Evolutionary conservation across 352 stramenopile species (phyloP).

Genomic region (Phytopythium helicoides): DNA sequence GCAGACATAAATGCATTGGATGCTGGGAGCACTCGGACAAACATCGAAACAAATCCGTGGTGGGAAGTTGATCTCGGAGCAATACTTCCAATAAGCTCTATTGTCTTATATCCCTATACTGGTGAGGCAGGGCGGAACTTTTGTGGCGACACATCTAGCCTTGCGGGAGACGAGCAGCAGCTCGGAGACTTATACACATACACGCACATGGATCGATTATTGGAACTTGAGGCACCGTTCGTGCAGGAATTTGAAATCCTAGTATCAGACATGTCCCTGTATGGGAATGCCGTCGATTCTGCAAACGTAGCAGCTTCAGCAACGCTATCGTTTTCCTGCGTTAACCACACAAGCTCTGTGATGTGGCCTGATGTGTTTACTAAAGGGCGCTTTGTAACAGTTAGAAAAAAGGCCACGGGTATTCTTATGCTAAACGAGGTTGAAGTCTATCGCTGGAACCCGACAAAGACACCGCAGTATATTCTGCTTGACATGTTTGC

Average conservation of each 20-base stretch:
- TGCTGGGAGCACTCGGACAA: conserved; percentile 48
- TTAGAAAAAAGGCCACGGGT: conserved; percentile 26
- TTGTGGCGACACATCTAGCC: conserved; percentile 16
- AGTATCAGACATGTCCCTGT: conserved; percentile 28
- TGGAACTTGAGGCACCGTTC: conserved; percentile 50
- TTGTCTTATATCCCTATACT: conserved; percentile 54
- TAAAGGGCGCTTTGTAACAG: conserved; percentile 45
- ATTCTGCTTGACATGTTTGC: conserved; percentile 53
- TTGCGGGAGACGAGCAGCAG: conserved; percentile 22
- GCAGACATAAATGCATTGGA: conserved; percentile 7
- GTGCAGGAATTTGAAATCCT: conserved; percentile 48
- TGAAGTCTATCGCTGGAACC: conserved; percentile 60
- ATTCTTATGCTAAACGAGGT: conserved; percentile 75
- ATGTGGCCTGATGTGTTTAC: conserved; percentile 37
- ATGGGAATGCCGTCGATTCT: conserved; percentile 5
- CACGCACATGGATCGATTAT: conserved; percentile 29
- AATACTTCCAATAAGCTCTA: conserved; percentile 33
- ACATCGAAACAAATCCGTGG: conserved; percentile 43
- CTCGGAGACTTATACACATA: conserved; percentile 39
- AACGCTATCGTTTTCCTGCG: conserved; percentile 53
- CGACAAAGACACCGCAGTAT: conserved; percentile 36
- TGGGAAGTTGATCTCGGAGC: conserved; percentile 70
- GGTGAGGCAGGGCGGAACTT: conserved; percentile 33
- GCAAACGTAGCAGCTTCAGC: conserved; percentile 16
- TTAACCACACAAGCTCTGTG: conserved; percentile 25